Percentiles rank a stretch among this genome's conserved stretches.
Conservation (phyloP, 805 yeast species). For the Yamadazyma kitorensis region DNA sequence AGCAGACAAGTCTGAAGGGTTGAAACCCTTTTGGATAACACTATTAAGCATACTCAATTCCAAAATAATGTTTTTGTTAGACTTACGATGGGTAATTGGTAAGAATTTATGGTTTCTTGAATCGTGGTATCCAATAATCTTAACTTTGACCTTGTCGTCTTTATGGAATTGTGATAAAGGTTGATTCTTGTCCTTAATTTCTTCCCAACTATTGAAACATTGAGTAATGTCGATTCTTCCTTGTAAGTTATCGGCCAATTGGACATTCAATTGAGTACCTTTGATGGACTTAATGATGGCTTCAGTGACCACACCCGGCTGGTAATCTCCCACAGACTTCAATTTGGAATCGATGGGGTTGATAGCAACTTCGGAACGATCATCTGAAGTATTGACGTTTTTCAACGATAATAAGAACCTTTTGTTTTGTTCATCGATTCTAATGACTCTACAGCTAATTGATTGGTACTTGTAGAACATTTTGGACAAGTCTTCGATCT, state of each 20-base stretch:
- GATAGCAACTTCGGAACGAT: slow-evolving; percentile 29
- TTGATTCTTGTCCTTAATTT: slow-evolving; percentile 53
- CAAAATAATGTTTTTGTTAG: slow-evolving; percentile 52
- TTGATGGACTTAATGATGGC: slow-evolving; percentile 63
- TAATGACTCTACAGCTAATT: slow-evolving; percentile 61
- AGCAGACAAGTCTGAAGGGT: slow-evolving; percentile 36
- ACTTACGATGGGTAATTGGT: slow-evolving; percentile 56
- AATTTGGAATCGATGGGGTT: slow-evolving; percentile 63
- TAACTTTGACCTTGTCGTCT: slow-evolving; percentile 59
- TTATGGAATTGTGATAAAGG: slow-evolving; percentile 60
- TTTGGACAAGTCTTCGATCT: slow-evolving; percentile 48
- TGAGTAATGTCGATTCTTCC: slow-evolving; percentile 81
- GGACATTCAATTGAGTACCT: slow-evolving; percentile 70
- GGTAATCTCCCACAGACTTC: slow-evolving; percentile 47
- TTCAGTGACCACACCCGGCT: slow-evolving; percentile 59
- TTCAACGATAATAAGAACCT: slow-evolving; percentile 69
- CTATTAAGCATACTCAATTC: slow-evolving; percentile 61
- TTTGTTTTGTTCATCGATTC: slow-evolving; percentile 64
- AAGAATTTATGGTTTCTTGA: slow-evolving; percentile 63
- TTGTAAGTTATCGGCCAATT: slow-evolving; percentile 70
- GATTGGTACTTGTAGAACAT: slow-evolving; percentile 67
- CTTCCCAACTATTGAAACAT: slow-evolving; percentile 51
- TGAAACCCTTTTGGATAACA: slow-evolving; percentile 18
- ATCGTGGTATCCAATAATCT: slow-evolving; percentile 76
- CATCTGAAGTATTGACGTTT: slow-evolving; percentile 22